Percentiles rank a stretch among this genome's conserved stretches.
Evolutionary conservation across 176 grass and related monocot species (phyloP).

Genomic region (Sorghum bicolor): DNA sequence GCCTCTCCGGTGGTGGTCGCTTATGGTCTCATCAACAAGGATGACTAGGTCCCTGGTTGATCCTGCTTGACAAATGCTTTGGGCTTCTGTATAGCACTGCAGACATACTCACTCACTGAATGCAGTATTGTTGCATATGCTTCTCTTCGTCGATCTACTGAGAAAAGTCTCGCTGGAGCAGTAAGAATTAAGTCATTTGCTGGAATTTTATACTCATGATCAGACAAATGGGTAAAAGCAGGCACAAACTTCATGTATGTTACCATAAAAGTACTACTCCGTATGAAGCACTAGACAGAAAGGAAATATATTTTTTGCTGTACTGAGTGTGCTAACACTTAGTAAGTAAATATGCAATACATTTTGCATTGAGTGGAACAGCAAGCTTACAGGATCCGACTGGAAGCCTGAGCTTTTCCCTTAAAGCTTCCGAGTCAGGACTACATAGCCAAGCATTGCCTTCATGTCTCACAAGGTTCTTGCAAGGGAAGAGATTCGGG

Average conservation of each 20-base stretch:
- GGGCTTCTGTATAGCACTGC: slow-evolving; percentile 82
- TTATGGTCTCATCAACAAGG: slow-evolving; percentile 76
- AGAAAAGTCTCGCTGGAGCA: slow-evolving; percentile 66
- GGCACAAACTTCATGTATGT: neutral
- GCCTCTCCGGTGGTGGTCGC: slow-evolving; percentile 51
- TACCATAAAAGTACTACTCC: neutral
- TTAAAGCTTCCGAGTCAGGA: slow-evolving; percentile 58
- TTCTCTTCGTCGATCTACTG: slow-evolving; percentile 57
- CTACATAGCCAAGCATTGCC: slow-evolving; percentile 75
- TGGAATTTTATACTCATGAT: neutral
- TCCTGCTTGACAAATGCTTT: slow-evolving; percentile 83
- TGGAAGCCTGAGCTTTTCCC: slow-evolving; percentile 81
- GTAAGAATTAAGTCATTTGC: slow-evolving; percentile 24
- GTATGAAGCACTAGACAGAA: neutral
- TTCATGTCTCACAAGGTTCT: slow-evolving; percentile 73
- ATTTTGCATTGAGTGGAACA: slow-evolving; percentile 78
- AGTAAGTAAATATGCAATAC: slow-evolving; percentile 39
- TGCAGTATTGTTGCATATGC: slow-evolving; percentile 91
- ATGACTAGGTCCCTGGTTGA: slow-evolving; percentile 84
- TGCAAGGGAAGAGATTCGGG: slow-evolving; percentile 85
- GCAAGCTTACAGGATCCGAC: slow-evolving; percentile 87
- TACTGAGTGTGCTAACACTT: neutral
- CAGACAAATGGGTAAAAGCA: neutral
- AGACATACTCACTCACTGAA: slow-evolving; percentile 78
- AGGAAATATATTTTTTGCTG: neutral